Percentiles rank a stretch among this genome's conserved stretches.
Conservation (phyloP, 345 rosid species). For the Gossypium turneri region DNA sequence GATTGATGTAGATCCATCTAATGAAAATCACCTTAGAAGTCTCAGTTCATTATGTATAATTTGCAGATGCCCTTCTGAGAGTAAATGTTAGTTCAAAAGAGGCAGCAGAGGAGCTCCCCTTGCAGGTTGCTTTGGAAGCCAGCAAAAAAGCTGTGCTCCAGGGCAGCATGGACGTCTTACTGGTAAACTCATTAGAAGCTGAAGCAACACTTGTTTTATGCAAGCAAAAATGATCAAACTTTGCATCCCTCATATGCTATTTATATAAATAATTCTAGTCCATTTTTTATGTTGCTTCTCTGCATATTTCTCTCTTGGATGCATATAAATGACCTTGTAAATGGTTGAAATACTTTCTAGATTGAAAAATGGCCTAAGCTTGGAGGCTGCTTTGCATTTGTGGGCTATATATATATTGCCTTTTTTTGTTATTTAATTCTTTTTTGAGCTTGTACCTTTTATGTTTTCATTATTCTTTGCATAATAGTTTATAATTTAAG, state of each 20-base stretch:
- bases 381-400: neutral
- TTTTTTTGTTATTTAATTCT: neutral
- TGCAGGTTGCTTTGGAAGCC: slow-evolving; percentile 65
- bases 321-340: neutral
- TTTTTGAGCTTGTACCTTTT: neutral
- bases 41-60: slow-evolving; percentile 16
- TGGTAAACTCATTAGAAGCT: slow-evolving; percentile 42
- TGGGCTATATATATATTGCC: neutral
- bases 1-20: slow-evolving; percentile 9
- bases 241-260: neutral
- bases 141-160: slow-evolving; percentile 75
- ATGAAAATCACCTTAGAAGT: slow-evolving; percentile 12
- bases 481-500: neutral
- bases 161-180: slow-evolving; percentile 74
- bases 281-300: neutral
- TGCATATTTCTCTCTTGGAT: neutral
- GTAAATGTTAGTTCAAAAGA: slow-evolving; percentile 52
- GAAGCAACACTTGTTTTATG: slow-evolving; percentile 12
- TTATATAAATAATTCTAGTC: neutral
- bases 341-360: neutral
- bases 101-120: slow-evolving; percentile 44
- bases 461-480: neutral
- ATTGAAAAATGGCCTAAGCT: neutral
- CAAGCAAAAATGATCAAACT: slow-evolving; percentile 1
- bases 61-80: slow-evolving; percentile 63